Conservation (phyloP, 306 rosid species). For the Phaseolus lunatus region DNA sequence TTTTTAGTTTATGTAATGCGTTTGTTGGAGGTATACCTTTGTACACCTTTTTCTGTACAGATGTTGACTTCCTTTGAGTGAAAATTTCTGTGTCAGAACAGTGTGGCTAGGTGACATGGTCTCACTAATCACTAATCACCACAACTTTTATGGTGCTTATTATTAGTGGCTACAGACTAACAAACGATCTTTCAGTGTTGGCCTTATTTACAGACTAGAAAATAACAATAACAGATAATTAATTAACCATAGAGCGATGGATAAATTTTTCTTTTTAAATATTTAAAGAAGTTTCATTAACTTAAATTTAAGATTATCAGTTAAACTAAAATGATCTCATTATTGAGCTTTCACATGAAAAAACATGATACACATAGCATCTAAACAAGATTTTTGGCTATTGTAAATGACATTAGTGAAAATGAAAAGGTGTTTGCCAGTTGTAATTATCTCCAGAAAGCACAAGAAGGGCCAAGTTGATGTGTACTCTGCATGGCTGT, state of each 20-base stretch:
- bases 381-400: constrained; percentile 16
- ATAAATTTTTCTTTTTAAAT: too few species aligned
- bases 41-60: constrained; percentile 44
- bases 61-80: constrained; percentile 57
- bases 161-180: constrained; percentile 28
- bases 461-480: neutral
- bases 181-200: neutral
- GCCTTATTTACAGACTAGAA: neutral
- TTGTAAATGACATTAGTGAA: neutral
- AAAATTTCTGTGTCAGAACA: constrained; percentile 41
- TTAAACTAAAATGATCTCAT: too few species aligned
- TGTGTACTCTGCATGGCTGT: neutral
- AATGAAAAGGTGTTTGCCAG: neutral
- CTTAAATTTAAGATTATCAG: too few species aligned
- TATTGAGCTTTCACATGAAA: too few species aligned
- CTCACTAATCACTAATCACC: constrained; percentile 2
- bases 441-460: neutral
- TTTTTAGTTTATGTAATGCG: constrained; percentile 33
- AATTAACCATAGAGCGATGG: neutral
- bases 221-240: neutral
- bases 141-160: constrained; percentile 27
- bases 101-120: constrained; percentile 5
- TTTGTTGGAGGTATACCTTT: constrained; percentile 39
- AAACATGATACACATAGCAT: neutral
- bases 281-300: too few species aligned